These are phyloP conservation scores for Fusarium sp. DNA, from an alignment of 2,329 filamentous ascomycete species.

Conservation along the genomic window DNA sequence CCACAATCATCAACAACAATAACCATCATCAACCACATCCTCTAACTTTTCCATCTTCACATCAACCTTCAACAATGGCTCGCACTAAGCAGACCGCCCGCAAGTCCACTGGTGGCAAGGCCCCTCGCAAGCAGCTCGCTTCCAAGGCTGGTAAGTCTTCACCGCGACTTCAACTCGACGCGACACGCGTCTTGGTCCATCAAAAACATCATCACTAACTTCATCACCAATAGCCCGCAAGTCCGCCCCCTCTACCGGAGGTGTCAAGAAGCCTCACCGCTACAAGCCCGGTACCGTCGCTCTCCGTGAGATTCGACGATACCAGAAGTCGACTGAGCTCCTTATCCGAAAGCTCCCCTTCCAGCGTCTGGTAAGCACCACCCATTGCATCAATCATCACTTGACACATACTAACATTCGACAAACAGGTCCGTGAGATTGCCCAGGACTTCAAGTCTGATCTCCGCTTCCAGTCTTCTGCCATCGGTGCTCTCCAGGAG, in stretches of 20 bases:
- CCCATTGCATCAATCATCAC: neutral
- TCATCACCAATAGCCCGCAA: constrained; percentile 72
- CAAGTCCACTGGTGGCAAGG: constrained; percentile 84
- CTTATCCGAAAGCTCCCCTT: constrained; percentile 98
- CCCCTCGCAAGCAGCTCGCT: constrained; percentile 93
- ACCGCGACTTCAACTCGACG: constrained; percentile 15
- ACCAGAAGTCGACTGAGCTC: constrained; percentile 97
- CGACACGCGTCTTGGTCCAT: constrained; percentile 13
- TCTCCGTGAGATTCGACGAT: constrained; percentile 97
- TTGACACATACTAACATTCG: constrained; percentile 9
- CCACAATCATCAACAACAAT: constrained; percentile 46
- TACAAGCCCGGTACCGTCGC: constrained; percentile 94
- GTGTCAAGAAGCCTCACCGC: constrained; percentile 95
- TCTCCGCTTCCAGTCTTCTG: constrained; percentile 97
- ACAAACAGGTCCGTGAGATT: constrained; percentile 83
- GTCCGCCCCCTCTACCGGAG: constrained; percentile 94
- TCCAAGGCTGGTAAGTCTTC: constrained; percentile 80
- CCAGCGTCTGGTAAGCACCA: constrained; percentile 79
- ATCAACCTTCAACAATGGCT: constrained; percentile 62
- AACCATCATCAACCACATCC: constrained; percentile 34
- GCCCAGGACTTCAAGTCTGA: constrained; percentile 96
- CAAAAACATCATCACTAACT: constrained; percentile 20
- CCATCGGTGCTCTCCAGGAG: constrained; percentile 97
- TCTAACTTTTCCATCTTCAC: constrained; percentile 47
- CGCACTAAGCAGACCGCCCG: constrained; percentile 75